Evolutionary conservation across 169 alveolate genomes (phyloP).

Genomic region (Cryptosporidium xiaoi): DNA sequence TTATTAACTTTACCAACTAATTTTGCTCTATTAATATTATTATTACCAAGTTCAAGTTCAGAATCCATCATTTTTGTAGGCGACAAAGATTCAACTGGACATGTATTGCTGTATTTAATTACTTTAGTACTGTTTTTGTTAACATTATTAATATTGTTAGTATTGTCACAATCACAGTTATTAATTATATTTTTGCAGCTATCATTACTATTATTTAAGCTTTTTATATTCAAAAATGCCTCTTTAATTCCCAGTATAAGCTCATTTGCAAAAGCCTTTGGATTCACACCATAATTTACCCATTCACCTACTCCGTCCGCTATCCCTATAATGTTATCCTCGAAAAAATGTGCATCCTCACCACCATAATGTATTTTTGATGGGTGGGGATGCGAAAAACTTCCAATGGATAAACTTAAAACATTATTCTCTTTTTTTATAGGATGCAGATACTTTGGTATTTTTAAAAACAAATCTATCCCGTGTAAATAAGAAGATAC

Average conservation of each 20-base stretch:
- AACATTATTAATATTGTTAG: not conserved
- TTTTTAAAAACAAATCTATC: conserved; percentile 48
- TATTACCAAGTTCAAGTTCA: not conserved
- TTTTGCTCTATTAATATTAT: not conserved
- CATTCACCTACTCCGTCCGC: conserved; percentile 85
- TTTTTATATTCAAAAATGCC: conserved; percentile 48
- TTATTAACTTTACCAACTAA: no score
- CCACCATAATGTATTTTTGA: conserved; percentile 86
- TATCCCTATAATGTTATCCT: conserved; percentile 82
- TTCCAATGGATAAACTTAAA: conserved; percentile 48
- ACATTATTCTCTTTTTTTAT: not conserved
- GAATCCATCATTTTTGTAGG: not conserved
- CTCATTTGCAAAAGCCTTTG: conserved; percentile 80
- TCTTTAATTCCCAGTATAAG: conserved; percentile 77
- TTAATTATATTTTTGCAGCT: not conserved
- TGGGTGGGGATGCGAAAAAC: conserved; percentile 79
- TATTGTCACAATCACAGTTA: not conserved
- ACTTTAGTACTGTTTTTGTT: not conserved
- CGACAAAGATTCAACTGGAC: not conserved
- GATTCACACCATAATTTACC: conserved; percentile 80
- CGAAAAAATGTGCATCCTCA: conserved; percentile 86
- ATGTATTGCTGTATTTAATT: not conserved
- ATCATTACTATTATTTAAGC: not conserved
- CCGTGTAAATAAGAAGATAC: conserved; percentile 66
- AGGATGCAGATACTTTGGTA: conserved; percentile 54